Base-by-base conservation (phyloP, 371 early-diverging fungal genomes). In the Rhizomucor pusillus region DNA sequence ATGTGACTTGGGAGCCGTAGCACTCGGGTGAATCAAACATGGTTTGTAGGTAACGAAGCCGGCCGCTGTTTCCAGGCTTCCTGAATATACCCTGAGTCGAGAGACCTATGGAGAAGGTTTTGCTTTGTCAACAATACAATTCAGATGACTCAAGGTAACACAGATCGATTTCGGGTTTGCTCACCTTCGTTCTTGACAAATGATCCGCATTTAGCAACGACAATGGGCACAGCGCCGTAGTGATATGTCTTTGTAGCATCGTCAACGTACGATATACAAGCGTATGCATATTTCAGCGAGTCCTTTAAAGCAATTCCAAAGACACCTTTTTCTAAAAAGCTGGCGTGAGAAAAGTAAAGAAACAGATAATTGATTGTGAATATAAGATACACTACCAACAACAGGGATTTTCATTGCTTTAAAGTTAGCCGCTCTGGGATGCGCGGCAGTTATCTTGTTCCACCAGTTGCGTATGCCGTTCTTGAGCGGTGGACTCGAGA, bases 191-290 rank as follows among this genome's bases (percentile, higher is more conserved):
- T 74, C 50, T 75, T 79, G 25, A 79, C 50, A 43, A 66, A 61
- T 39, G 69, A 73, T 47, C 79, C 79, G 47, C 79, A 79, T 49
- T 75, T 79, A 41, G 74, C 69, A 35, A 79, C 66, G 20, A 79
- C 71, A n/a, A 69, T 75, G 18, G 79, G 79, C 22, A 79, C 73
- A 23, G 57, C 65, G 10, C 79, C 79, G 41, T 54, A 62, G 16
- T 57, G 54, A n/a, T 65, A 51, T 44, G 57, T 47, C 7, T 61
- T 55, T 4, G 52, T 57, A 22, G 54, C 50, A 43, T 61, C 65
- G 33, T 69, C 69, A 12, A 64, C 43, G 33, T 69, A 69, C 9
- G 61, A 60, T 12, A 69, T 69, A 24, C 47, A 59, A 2, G 62
- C 55, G 14, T 55, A 44, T 11, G 69, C 69, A 50, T 69, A 69